These are phyloP conservation scores for Boletellus ananiceps DNA, from an alignment of 768 basidiomycete species.

Conservation along the genomic window DNA sequence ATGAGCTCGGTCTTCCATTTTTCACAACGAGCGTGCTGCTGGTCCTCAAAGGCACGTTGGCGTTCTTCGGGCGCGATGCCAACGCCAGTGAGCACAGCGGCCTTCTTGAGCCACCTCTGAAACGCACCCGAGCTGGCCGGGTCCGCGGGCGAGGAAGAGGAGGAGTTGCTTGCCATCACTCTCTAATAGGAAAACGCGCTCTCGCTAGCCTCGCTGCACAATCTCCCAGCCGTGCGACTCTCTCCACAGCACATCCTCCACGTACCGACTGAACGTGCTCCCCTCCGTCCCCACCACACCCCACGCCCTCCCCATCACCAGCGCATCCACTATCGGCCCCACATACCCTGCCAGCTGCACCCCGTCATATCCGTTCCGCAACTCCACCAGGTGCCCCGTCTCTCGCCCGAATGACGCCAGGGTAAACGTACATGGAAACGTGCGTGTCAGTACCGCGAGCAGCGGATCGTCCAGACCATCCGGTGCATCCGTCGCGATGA, in stretches of 20 bases:
- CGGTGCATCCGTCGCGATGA: conserved; percentile 58
- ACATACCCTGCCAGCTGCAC: conserved; percentile 44
- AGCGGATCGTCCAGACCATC: conserved; percentile 38
- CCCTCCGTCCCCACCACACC: conserved; percentile 63
- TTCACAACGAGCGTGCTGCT: conserved; percentile 52
- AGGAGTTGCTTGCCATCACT: conserved; percentile 29
- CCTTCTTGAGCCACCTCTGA: conserved; percentile 48
- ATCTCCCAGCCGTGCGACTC: conserved; percentile 50
- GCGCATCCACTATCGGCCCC: conserved; percentile 64
- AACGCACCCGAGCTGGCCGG: conserved; percentile 33
- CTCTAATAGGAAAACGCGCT: conserved; percentile 7
- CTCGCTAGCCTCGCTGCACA: conserved; percentile 40
- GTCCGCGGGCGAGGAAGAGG: conserved; percentile 21
- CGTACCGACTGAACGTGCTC: conserved; percentile 73
- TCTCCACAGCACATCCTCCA: conserved; percentile 64
- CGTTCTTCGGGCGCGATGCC: conserved; percentile 45
- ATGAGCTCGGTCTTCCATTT: conserved; percentile 65
- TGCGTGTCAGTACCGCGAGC: conserved; percentile 42
- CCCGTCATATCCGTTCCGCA: conserved; percentile 48
- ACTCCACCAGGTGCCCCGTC: conserved; percentile 28
- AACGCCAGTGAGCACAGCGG: conserved; percentile 47
- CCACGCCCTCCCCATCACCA: conserved; percentile 58
- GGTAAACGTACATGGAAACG: conserved; percentile 64
- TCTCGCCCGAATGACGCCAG: conserved; percentile 45
- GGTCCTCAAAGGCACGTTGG: conserved; percentile 29